phyloP scores from a whole-genome alignment of 192 early-diverging fungal species.

The Coemansia sp. region DNA sequence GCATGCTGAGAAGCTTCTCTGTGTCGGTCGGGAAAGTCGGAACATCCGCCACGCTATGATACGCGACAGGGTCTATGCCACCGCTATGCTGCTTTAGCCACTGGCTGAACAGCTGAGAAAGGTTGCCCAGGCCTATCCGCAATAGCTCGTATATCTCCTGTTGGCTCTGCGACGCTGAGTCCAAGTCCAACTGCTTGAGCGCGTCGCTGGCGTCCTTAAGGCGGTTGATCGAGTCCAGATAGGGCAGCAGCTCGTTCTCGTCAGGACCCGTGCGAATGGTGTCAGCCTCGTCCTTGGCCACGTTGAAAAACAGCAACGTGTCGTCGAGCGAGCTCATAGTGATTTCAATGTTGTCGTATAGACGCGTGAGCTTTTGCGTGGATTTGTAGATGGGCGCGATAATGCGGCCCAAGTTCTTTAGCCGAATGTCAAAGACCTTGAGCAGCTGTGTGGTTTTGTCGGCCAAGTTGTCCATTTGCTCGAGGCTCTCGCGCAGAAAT shows the following conservation, averaged over 20 bases:
- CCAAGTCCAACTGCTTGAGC: constrained; percentile 46
- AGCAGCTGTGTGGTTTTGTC: constrained; percentile 51
- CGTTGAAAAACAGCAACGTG: constrained; percentile 54
- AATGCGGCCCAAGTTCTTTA: constrained; percentile 48
- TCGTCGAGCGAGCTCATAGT: constrained; percentile 51
- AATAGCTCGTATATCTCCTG: constrained; percentile 52
- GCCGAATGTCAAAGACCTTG: constrained; percentile 53
- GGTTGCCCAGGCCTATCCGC: constrained; percentile 47
- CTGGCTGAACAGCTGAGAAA: constrained; percentile 56
- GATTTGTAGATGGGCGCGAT: constrained; percentile 55
- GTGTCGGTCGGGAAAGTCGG: constrained; percentile 53
- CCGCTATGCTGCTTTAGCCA: constrained; percentile 57
- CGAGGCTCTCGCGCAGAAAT: constrained; percentile 55
- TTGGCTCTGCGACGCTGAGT: constrained; percentile 43
- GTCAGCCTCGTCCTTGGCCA: constrained; percentile 47
- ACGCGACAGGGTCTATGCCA: constrained; percentile 52
- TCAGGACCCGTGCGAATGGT: constrained; percentile 50
- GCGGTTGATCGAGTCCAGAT: constrained; percentile 55
- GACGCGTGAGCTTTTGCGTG: constrained; percentile 49
- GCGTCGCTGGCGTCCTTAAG: constrained; percentile 54
- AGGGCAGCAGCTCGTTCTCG: constrained; percentile 54
- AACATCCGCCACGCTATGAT: constrained; percentile 42
- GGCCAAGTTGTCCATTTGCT: constrained; percentile 56
- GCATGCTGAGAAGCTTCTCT: constrained; percentile 54
- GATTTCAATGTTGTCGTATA: constrained; percentile 47